Conservation (phyloP, 345 rosid genomes). For the Crucihimalaya himalaica region DNA sequence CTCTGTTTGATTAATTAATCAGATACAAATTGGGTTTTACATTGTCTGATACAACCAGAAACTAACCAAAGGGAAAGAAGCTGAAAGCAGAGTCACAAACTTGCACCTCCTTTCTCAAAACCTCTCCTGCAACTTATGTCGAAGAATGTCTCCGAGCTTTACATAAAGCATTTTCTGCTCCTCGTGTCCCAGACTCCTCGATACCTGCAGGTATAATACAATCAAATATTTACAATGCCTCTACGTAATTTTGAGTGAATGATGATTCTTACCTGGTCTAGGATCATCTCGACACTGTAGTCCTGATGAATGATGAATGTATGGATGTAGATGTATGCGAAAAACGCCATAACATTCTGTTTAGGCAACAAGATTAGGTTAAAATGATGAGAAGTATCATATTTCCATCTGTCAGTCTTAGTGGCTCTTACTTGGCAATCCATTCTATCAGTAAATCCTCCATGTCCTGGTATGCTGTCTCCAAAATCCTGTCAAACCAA, state of each 20-base stretch:
- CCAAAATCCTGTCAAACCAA: conserved; percentile 77
- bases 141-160: conserved; percentile 72
- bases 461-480: conserved; percentile 97
- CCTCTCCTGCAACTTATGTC: conserved; percentile 45
- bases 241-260: not conserved
- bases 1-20: conserved; percentile 20
- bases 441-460: conserved; percentile 94
- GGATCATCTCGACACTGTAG: conserved; percentile 60
- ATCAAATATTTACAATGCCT: not conserved
- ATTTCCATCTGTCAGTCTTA: not conserved
- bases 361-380: not conserved
- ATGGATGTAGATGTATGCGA: conserved; percentile 89
- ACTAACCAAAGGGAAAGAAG: not conserved
- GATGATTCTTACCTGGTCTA: conserved; percentile 61
- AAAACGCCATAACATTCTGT: conserved; percentile 96
- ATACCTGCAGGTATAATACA: conserved; percentile 47
- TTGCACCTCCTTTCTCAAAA: not conserved
- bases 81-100: conserved; percentile 2
- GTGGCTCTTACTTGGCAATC: conserved; percentile 77
- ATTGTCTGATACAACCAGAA: conserved; percentile 17
- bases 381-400: not conserved
- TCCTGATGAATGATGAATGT: conserved; percentile 73
- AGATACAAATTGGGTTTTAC: conserved; percentile 7
- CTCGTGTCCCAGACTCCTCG: conserved; percentile 61
- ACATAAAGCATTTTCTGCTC: conserved; percentile 64